Conservation (phyloP, 441 rosid species). For the Cnidoscolus chayamansa region DNA sequence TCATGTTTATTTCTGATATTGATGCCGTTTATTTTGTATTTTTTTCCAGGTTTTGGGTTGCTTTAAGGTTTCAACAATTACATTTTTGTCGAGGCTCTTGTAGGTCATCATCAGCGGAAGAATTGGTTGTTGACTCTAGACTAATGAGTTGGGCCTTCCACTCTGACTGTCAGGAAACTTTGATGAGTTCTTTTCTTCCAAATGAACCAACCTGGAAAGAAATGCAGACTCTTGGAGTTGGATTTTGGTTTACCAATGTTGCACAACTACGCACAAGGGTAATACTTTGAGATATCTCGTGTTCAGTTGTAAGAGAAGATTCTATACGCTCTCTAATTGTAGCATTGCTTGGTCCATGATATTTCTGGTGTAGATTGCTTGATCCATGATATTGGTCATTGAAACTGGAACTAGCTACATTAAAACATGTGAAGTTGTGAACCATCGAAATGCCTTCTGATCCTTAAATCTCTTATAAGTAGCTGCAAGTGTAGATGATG, state of each 20-base stretch:
- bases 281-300: conserved; percentile 23
- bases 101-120: conserved; percentile 59
- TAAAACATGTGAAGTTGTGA: conserved; percentile 10
- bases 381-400: conserved; percentile 19
- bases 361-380: neutral
- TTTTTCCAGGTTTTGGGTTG: conserved; percentile 80
- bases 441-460: neutral
- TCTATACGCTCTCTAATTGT: too few relatives aligned
- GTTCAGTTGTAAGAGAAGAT: neutral
- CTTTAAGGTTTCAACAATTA: conserved; percentile 71
- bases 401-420: neutral
- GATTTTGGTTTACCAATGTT: conserved; percentile 78
- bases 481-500: neutral
- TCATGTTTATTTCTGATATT: conserved; percentile 3
- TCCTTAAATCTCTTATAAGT: neutral
- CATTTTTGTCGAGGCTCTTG: conserved; percentile 54
- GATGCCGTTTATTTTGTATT: conserved; percentile 18
- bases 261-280: conserved; percentile 80
- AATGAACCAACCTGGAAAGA: conserved; percentile 86
- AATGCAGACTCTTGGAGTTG: conserved; percentile 80
- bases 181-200: conserved; percentile 60
- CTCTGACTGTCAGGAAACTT: conserved; percentile 86
- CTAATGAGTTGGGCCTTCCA: conserved; percentile 88
- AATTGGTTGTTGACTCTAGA: conserved; percentile 61
- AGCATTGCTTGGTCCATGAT: neutral